phyloP scores from a whole-genome alignment of 2,329 filamentous ascomycete genomes.

The Aspergillus sp. region DNA sequence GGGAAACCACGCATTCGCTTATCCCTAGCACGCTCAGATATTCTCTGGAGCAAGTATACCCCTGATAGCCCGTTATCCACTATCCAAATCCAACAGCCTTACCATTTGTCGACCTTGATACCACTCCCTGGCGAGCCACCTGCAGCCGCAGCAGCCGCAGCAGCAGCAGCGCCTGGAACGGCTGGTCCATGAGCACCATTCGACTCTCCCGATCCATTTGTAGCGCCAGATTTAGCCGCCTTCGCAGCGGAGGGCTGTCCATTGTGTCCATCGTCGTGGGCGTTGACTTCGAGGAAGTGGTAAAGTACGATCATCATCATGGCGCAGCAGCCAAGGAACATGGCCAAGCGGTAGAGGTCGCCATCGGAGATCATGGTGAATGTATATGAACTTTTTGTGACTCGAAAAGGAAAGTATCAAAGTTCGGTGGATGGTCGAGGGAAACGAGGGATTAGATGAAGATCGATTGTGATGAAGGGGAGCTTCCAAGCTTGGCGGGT shows the following conservation, averaged over 20 bases:
- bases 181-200: background rate
- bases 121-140: constrained; percentile 9
- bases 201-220: background rate
- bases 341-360: constrained; percentile 83
- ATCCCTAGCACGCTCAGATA: no score
- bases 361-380: constrained; percentile 87
- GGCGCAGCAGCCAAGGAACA: constrained; percentile 83
- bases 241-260: constrained; percentile 5
- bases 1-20: no score
- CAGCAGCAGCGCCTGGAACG: background rate
- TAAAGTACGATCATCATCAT: constrained; percentile 94
- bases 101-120: background rate
- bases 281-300: constrained; percentile 94
- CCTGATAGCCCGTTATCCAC: background rate
- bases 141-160: constrained; percentile 6
- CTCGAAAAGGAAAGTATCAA: no score
- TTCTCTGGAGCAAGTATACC: no score
- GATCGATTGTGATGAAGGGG: no score
- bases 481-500: no score
- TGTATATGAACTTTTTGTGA: no score
- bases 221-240: constrained; percentile 3
- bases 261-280: constrained; percentile 48
- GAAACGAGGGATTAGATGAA: no score
- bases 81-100: background rate
- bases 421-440: no score